Base-by-base conservation (phyloP, 768 basidiomycete species). In the Russula abietina region DNA sequence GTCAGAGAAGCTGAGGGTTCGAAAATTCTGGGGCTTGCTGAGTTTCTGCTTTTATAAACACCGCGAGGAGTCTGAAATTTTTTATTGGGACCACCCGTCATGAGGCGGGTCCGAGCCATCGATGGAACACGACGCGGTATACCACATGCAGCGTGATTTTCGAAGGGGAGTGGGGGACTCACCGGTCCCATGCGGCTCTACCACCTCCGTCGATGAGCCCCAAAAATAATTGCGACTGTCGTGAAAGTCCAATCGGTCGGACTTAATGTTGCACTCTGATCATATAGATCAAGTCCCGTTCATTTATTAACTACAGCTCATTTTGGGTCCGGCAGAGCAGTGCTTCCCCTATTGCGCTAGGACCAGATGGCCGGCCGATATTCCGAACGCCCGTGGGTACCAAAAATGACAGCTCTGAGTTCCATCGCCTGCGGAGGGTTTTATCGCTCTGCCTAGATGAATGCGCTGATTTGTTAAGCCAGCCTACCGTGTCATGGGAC, bases 11-110 rank as follows among this genome's bases (percentile, higher is more conserved):
- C 30, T 7, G 30, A 12, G 52, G 57, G 51, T 52, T 59, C 43
- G 51, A 59, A 24, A 33, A 53, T 62, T 38, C 45, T 53, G 53
- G 30, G 53, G 53, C 46, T 41, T 64, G 58, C 63, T 64, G 63
- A 60, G 54, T 56, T 60, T 26, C 63, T 63, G 33, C 16, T 33
- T 64, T 64, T 60, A 60, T 64, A 64, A 28, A 30, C 53, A 46
- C 57, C 54, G 54, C n/a, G 62, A 50, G 63, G 63, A 64, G 63
- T 52, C 41, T 51, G 58, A 64, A 64, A 26, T 33, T 55, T 54
- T 51, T 2, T n/a, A 30, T 43, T 50, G 53, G 43, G 50, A 32
- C 49, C 24, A 39, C 22, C 22, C 39, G 26, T 60, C 63, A 56
- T 64, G 58, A 56, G 62, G 62, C 38, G 12, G 14, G 49, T 45